Base-by-base conservation (phyloP, 2,329 filamentous ascomycete genomes). In the Teratosphaeria epicoccoides region DNA sequence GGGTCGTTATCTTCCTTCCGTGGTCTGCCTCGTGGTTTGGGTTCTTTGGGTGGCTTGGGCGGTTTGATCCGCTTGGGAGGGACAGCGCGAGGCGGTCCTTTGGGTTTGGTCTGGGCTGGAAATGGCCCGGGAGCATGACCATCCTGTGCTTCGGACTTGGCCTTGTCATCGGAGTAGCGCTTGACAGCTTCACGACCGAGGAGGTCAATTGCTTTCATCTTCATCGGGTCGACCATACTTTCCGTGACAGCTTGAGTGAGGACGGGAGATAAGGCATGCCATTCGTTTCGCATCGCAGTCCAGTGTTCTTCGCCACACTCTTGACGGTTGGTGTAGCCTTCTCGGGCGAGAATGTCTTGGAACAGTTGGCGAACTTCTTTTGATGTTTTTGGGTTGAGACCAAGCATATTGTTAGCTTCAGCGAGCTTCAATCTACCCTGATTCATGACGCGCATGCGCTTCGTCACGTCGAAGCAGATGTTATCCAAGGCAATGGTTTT, bases 401-500 rank as follows among this genome's bases (percentile, higher is more conserved):
- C 81, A 46, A 88, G 74, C 25, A 77, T 73, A 63, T 85, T 86
- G 66, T 88, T 90, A 4, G 85, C 86, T 53, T 89, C 83, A 1
- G 81, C 77, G 44, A 91, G 78, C 0, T 81, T 83, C 77, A 91
- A 82, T n/a, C 79, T 75, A 28, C 74, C 76, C 47, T 82, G 79
- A 52, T 81, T 65, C 11, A 73, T 80, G 33, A 40, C 33, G 61
- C 87, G 80, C 74, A 90, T 83, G 20, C 85, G 76, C 69, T 93
- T 93, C 1, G 86, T 90, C 25, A 91, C 85, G 68, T 91, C 87
- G 24, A 81, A 84, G 63, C 85, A 89, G 23, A 94, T 83, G 45
- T 88, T 79, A 64, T 94, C 87, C 4, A 94, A 71, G 0, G 87
- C 85, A 45, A 88, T 73, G 33, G 76, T 76, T 63, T 83, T 86